These are phyloP conservation scores for Auxenochlorella pyrenoidosa DNA, from an alignment of 139 green algal genomes.

Conservation along the genomic window DNA sequence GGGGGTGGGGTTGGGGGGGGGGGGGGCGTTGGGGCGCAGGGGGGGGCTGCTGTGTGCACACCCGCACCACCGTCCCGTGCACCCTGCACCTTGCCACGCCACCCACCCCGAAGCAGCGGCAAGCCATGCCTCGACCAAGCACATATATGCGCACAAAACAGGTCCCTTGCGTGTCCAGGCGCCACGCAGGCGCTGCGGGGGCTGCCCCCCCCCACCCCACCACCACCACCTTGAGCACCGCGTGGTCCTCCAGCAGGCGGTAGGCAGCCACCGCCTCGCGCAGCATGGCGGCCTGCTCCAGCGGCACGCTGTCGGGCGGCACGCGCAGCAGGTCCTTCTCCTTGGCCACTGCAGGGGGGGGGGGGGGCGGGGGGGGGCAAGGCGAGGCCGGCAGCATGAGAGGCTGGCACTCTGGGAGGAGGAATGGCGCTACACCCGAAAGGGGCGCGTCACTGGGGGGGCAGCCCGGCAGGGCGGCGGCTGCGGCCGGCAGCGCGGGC, in stretches of 20 bases:
- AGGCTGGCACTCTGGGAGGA: not conserved
- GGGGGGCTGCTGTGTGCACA: no score
- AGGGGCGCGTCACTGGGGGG: no score
- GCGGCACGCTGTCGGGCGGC: conserved; percentile 51
- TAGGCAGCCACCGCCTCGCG: conserved; percentile 88
- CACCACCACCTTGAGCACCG: conserved; percentile 73
- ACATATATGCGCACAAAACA: not conserved
- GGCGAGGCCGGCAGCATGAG: not conserved
- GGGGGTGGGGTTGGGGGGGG: no score
- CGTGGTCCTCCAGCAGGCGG: conserved; percentile 83
- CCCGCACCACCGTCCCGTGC: no score
- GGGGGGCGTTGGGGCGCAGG: no score
- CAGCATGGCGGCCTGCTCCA: conserved; percentile 72
- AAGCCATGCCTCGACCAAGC: no score
- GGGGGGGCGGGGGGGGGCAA: not conserved
- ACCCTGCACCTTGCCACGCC: no score
- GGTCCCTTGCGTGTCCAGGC: not conserved
- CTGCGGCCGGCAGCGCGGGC: not conserved
- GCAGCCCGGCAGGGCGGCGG: no score
- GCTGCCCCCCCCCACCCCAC: no score
- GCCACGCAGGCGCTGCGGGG: not conserved
- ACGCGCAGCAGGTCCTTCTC: conserved; percentile 77
- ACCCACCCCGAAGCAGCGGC: no score
- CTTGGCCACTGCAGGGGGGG: conserved; percentile 55
- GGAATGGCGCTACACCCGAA: no score